Base-by-base conservation (phyloP, 768 basidiomycete genomes). In the Tricholomella constricta region DNA sequence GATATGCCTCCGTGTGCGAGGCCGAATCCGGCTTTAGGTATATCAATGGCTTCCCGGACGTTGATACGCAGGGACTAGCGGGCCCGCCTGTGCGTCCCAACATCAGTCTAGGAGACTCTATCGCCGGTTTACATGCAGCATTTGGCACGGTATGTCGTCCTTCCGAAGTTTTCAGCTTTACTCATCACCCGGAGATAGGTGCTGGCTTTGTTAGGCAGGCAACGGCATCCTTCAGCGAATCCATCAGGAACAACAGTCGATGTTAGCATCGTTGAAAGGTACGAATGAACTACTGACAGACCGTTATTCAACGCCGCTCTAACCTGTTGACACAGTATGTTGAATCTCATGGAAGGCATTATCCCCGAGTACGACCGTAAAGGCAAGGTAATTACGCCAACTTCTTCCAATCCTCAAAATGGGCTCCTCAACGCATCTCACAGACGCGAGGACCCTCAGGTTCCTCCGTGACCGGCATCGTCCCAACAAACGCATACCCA, bases 341-440 rank as follows among this genome's bases (percentile, higher is more conserved):
- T 88, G 4, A 89, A 87, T 61, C 68, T 87, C 43, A 89, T 88
- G 87, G 87, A 88, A 60, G 86, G 87, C 2, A 81, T 89, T 53
- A 82, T 88, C 43, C 87, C 87, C 10, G 87, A 86, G 66, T 88
- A 85, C 51, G 85, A 88, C 63, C 82, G 86, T 48, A 87, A 85
- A 64, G 80, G 80, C 51, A 85, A 84, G 69, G 85, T 84, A 57
- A 37, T 64, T 26, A 34, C 22, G 17, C 20, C n/a, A 7, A 25
- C 10, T 12, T 31, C 8, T 7, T 5, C 9, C 43, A 35, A 25
- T 12, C 5, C 49, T 47, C 51, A 31, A 9, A 11, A 22, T 29
- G 20, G n/a, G 20, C 41, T 10, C 19, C 6, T 12, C 40, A 3
- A 45, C 11, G n/a, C 4, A 2, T 17, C 26, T 27, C 25, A 22